phyloP scores from a whole-genome alignment of 768 basidiomycete species.

The Psilocybe sp. region DNA sequence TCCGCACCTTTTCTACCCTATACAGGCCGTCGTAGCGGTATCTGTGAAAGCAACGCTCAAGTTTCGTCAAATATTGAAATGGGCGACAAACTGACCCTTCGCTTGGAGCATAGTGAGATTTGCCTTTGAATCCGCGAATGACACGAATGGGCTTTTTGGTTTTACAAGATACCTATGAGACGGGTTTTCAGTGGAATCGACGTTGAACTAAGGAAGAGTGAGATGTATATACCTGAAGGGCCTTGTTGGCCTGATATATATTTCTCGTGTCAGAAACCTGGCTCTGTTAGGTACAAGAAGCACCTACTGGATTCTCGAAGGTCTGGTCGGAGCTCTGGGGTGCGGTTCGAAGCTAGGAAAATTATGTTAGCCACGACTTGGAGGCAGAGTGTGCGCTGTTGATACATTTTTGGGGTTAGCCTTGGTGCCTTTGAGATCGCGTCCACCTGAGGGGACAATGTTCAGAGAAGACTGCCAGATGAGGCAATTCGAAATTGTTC shows the following conservation, averaged over 20 bases:
- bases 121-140: slow-evolving; percentile 78
- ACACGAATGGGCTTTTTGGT: slow-evolving; percentile 83
- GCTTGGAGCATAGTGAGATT: slow-evolving; percentile 70
- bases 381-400: neutral
- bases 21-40: slow-evolving; percentile 94
- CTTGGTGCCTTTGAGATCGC: slow-evolving; percentile 85
- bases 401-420: slow-evolving; percentile 78
- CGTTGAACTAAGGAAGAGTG: neutral
- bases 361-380: neutral
- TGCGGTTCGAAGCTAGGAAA: slow-evolving; percentile 77
- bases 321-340: slow-evolving; percentile 82
- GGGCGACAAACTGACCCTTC: slow-evolving; percentile 54
- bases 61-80: neutral
- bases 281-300: neutral
- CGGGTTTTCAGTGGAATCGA: neutral
- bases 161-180: slow-evolving; percentile 64
- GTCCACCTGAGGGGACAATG: slow-evolving; percentile 52
- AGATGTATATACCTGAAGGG: slow-evolving; percentile 49
- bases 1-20: slow-evolving; percentile 61
- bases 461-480: neutral
- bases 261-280: neutral
- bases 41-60: slow-evolving; percentile 29
- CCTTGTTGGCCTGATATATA: slow-evolving; percentile 53
- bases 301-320: slow-evolving; percentile 60
- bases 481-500: neutral